These are phyloP conservation scores for Crithidia mellificae DNA, from an alignment of 208 protist species.

Conservation along the genomic window DNA sequence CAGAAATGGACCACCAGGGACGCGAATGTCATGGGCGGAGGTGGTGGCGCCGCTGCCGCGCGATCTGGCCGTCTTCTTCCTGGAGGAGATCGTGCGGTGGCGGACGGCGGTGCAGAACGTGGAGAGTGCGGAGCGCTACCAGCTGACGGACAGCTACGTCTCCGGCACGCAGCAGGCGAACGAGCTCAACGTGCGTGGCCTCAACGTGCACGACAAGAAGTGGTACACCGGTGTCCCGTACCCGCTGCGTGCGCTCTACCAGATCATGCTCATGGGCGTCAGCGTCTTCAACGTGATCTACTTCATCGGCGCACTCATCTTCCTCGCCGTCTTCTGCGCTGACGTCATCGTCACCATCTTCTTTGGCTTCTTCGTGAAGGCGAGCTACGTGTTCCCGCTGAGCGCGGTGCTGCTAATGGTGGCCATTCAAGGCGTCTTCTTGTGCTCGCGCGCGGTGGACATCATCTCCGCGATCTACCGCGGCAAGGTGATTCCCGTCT, in stretches of 20 bases:
- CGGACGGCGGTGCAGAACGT: conserved; percentile 36
- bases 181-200: conserved; percentile 17
- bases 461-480: conserved; percentile 38
- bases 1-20: too few relatives aligned
- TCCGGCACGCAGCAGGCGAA: conserved; percentile 5
- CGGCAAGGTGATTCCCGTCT: conserved; percentile 48
- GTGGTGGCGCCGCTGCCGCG: conserved; percentile 40
- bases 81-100: conserved; percentile 68
- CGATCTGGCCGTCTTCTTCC: conserved; percentile 49
- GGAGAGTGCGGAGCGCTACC: conserved; percentile 46
- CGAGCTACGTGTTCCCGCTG: conserved; percentile 60
- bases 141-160: conserved; percentile 37
- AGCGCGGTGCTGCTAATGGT: conserved; percentile 48
- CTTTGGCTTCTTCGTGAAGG: conserved; percentile 56
- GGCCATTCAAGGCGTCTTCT: conserved; percentile 40
- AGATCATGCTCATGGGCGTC: conserved; percentile 38
- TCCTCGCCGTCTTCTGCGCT: conserved; percentile 44
- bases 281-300: conserved; percentile 48
- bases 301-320: conserved; percentile 53
- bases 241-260: conserved; percentile 44
- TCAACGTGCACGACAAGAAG: conserved; percentile 40
- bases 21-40: conserved; percentile 35
- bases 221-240: conserved; percentile 55
- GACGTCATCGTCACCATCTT: conserved; percentile 55
- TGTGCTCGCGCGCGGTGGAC: conserved; percentile 57